phyloP scores from a whole-genome alignment of 768 basidiomycete species.

The Leccinum subgranulosum region DNA sequence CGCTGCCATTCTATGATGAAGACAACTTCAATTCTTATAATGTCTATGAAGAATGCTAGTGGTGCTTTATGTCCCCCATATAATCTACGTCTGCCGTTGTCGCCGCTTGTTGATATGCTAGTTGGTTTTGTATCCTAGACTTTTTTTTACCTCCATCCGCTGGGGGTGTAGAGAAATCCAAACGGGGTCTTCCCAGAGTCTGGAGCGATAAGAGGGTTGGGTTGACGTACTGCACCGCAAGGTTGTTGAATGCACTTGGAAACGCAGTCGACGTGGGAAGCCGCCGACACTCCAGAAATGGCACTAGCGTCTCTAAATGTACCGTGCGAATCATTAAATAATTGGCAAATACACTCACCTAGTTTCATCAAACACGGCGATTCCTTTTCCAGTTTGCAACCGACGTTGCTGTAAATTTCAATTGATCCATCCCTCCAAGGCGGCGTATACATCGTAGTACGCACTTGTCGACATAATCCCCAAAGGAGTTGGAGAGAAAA shows the following conservation, averaged over 20 bases:
- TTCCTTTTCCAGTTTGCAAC: slow-evolving; percentile 44
- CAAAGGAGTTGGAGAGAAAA: slow-evolving; percentile 63
- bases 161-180: not conserved
- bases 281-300: slow-evolving; percentile 42
- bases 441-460: slow-evolving; percentile 14
- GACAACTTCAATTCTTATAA: slow-evolving; percentile 46
- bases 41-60: slow-evolving; percentile 63
- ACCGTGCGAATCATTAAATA: slow-evolving; percentile 6
- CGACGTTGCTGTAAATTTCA: slow-evolving; percentile 44
- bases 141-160: not conserved
- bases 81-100: slow-evolving; percentile 24
- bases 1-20: slow-evolving; percentile 64
- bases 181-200: not conserved
- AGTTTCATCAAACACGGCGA: slow-evolving; percentile 53
- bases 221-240: slow-evolving; percentile 51
- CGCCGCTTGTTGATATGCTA: slow-evolving; percentile 28
- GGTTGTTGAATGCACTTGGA: slow-evolving; percentile 68
- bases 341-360: slow-evolving; percentile 38
- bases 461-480: slow-evolving; percentile 67
- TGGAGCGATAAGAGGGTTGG: slow-evolving; percentile 20
- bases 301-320: slow-evolving; percentile 37
- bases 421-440: not conserved
- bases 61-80: slow-evolving; percentile 23
- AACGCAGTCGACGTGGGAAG: slow-evolving; percentile 49
- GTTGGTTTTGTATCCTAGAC: slow-evolving; percentile 28